Evolutionary conservation across 176 grass and related monocot species (phyloP).

Genomic region (Hyparrhenia diplandra): DNA sequence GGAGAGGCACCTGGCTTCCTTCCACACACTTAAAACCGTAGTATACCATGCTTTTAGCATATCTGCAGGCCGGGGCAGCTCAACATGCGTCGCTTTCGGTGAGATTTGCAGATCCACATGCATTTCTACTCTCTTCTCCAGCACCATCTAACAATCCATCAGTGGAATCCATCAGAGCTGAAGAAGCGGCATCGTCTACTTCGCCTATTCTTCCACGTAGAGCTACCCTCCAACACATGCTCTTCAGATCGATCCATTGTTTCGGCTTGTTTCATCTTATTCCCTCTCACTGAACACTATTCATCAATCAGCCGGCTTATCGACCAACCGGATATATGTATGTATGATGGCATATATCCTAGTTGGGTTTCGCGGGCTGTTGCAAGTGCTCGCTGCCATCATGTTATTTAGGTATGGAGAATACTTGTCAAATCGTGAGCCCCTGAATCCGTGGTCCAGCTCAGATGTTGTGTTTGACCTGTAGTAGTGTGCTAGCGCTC

Average conservation of each 20-base stretch:
- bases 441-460: slow-evolving; percentile 23
- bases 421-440: slow-evolving; percentile 35
- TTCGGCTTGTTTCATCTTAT: too few relatives aligned
- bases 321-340: too few relatives aligned
- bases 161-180: not conserved
- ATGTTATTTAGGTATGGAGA: slow-evolving; percentile 45
- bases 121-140: slow-evolving; percentile 16
- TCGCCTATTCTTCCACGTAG: slow-evolving; percentile 15
- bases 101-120: slow-evolving; percentile 51
- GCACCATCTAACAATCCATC: slow-evolving; percentile 8
- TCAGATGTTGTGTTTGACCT: slow-evolving; percentile 33
- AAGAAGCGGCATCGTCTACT: slow-evolving; percentile 3
- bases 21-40: slow-evolving; percentile 25
- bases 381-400: slow-evolving; percentile 30
- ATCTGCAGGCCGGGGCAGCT: slow-evolving; percentile 35
- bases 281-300: too few relatives aligned
- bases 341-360: too few relatives aligned
- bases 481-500: not conserved
- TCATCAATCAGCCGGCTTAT: too few relatives aligned
- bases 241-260: too few relatives aligned
- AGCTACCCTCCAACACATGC: slow-evolving; percentile 28
- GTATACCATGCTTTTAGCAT: not conserved
- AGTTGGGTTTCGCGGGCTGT: not conserved
- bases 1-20: slow-evolving; percentile 49
- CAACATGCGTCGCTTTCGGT: slow-evolving; percentile 36